Base-by-base conservation (phyloP, 441 rosid species). In the Gossypium schwendimanii region DNA sequence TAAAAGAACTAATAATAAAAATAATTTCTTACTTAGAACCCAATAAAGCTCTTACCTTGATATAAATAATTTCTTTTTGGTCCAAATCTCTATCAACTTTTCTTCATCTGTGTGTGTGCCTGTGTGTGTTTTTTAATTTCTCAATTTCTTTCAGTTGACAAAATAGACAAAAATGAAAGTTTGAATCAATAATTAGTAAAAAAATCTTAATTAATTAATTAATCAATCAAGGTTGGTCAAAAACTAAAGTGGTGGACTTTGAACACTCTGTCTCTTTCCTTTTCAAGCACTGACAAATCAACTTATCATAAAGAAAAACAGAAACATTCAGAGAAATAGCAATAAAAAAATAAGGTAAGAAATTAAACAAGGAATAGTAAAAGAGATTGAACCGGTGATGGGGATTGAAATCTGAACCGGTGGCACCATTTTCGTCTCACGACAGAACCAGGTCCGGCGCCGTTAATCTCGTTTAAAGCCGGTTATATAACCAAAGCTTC, bases 11-110 rank as follows among this genome's bases (percentile, higher is more conserved):
- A 55, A 11, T 41, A 71, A 21, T 28, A 11, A 15, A 62, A 59
- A 75, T 63, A 50, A 64, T 8, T 9, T n/a, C 71, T 41, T 50
- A 45, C 39, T 17, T 6, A 62, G 39, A 8, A 3, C 45, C 21
- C 9, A 50, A 49, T 9, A 60, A 74, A 68, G 78, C 71, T 72
- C 82, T 77, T 77, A 87, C 81, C 84, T 79, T 74, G 55, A 77
- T 64, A 67, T 4, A 8, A 45, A 21, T 39, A 75, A 73, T 73
- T 72, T 75, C 23, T 39, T 55, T 20, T 80, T 84, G 83, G 73
- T 75, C 58, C 82, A 81, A 82, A 76, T 81, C 75, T 76, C 77
- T 63, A 49, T 79, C 83, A 69, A 67, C 73, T 76, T 67, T 60
- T 52, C 45, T 21, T 53, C 74, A 17, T 31, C 21, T 59, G 18